Conservation (phyloP, 257 asterid species). For the Verbena officinalis region DNA sequence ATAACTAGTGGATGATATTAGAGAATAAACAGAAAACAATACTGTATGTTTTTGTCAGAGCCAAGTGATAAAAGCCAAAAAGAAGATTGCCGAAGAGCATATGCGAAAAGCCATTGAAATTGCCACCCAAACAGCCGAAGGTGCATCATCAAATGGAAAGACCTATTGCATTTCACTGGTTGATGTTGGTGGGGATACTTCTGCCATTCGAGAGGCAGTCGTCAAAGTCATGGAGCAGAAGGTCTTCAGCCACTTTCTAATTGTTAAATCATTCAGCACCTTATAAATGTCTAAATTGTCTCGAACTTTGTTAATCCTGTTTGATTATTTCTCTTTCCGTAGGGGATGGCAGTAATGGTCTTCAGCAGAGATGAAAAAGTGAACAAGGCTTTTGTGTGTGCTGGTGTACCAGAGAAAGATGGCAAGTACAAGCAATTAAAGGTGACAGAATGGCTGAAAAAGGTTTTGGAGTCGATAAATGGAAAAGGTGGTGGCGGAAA, state of each 20-base stretch:
- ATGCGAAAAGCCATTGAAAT: conserved; percentile 70
- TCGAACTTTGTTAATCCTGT: not conserved
- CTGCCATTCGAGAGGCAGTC: conserved; percentile 98
- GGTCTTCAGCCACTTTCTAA: conserved; percentile 44
- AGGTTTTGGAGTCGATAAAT: conserved; percentile 64
- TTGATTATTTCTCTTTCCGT: conserved; percentile 20
- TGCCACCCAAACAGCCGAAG: conserved; percentile 70
- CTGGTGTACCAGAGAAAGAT: conserved; percentile 89
- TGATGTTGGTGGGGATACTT: conserved; percentile 85
- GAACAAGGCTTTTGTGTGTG: conserved; percentile 89
- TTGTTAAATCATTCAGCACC: not conserved
- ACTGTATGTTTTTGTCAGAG: conserved; percentile 49
- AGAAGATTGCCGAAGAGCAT: conserved; percentile 87
- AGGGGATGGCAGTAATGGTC: conserved; percentile 91
- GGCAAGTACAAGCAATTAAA: conserved; percentile 62
- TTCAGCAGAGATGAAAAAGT: conserved; percentile 69
- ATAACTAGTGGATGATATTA: conserved; percentile 5
- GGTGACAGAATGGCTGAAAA: conserved; percentile 78
- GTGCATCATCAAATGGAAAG: conserved; percentile 73
- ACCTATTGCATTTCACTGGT: conserved; percentile 71
- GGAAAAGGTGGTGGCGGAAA: conserved; percentile 99
- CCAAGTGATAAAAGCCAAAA: conserved; percentile 78
- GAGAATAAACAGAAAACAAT: conserved; percentile 14
- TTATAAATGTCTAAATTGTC: conserved; percentile 5
- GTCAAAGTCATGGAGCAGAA: conserved; percentile 90